Percentiles rank a stretch among this genome's conserved stretches.
Conservation (phyloP, 352 stramenopile genomes). For the Phytopythium sindhum region DNA sequence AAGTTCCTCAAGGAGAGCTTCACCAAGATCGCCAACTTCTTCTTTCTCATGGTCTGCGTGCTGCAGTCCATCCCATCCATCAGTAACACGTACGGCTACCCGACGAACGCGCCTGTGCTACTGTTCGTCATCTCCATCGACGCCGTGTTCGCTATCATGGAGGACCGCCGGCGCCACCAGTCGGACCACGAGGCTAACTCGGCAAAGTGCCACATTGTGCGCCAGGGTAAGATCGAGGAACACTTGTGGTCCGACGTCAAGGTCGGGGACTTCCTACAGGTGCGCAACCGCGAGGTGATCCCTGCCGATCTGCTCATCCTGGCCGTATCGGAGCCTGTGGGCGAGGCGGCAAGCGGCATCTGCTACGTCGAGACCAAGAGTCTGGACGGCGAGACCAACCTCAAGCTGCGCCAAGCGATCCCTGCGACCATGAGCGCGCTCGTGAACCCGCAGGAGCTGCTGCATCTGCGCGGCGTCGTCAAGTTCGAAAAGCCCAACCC, state of each 20-base stretch:
- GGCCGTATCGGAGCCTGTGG: constrained; percentile 62
- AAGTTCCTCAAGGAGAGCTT: constrained; percentile 90
- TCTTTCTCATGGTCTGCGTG: constrained; percentile 91
- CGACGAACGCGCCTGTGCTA: constrained; percentile 76
- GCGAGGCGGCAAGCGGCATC: constrained; percentile 66
- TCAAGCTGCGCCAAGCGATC: constrained; percentile 86
- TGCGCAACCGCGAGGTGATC: constrained; percentile 80
- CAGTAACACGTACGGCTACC: constrained; percentile 77
- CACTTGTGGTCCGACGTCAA: constrained; percentile 74
- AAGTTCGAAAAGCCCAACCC: constrained; percentile 79
- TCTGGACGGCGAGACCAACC: constrained; percentile 91
- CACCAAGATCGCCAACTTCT: constrained; percentile 91
- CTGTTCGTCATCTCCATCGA: constrained; percentile 91
- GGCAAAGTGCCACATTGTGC: constrained; percentile 58
- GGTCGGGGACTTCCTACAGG: constrained; percentile 81
- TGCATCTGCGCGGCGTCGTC: constrained; percentile 54
- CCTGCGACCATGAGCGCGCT: constrained; percentile 63
- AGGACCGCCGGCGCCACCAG: constrained; percentile 74
- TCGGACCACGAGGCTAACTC: constrained; percentile 85
- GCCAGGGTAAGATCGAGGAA: constrained; percentile 75
- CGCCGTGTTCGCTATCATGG: constrained; percentile 86
- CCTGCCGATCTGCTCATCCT: constrained; percentile 85
- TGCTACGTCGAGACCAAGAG: constrained; percentile 91
- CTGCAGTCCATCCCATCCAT: constrained; percentile 85
- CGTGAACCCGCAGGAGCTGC: constrained; percentile 44